Base-by-base conservation (phyloP, 2,329 filamentous ascomycete species). In the Colletotrichum sidae region DNA sequence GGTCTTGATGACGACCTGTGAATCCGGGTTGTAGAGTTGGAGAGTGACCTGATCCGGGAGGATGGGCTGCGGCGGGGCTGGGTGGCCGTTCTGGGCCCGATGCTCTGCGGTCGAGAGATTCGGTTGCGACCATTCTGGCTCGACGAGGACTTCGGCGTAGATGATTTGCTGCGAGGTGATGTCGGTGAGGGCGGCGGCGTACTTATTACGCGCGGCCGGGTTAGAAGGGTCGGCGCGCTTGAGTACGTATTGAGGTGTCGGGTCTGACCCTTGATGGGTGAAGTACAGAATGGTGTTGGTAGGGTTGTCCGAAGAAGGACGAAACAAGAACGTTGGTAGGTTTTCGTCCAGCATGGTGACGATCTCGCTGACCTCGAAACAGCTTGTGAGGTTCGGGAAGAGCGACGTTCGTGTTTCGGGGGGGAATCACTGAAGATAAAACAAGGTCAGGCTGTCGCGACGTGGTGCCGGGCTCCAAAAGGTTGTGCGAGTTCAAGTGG, bases 1-100 rank as follows among this genome's bases (percentile, higher is more conserved):
- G 72, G 90, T 86, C 71, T 86, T 89, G 41, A 98, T 86, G 1
- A 83, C 72, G 17, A 98, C 83, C 71, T 91, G 86, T 77, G 96
- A 93, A 75, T 98, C 95, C 0, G 96, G 96, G 75, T 97, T 96
- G 83, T 97, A 98, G 3, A 99, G 88, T 72, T 95, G 91, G 44
- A 98, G 85, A n/a, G 86, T 84, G 76, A 98, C 97, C 57, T 88
- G 83, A 61, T 90, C 89, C 0, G 95, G 94, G 35, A 93, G 86
- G 39, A 92, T 84, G 9, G 94, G 91, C 65, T 1, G 91, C 72
- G 15, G 90, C 13, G 86, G 86, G 25, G 86, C 89, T 3, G 86
- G 81, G 1, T 88, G 80, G 13, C 90, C 91, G 67, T 89, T 90
- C 61, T 81, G 85, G n/a, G 85, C 83, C 67, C 93, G 88, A 61